Evolutionary conservation across 306 rosid species (phyloP).

Genomic region (Inga oerstediana): DNA sequence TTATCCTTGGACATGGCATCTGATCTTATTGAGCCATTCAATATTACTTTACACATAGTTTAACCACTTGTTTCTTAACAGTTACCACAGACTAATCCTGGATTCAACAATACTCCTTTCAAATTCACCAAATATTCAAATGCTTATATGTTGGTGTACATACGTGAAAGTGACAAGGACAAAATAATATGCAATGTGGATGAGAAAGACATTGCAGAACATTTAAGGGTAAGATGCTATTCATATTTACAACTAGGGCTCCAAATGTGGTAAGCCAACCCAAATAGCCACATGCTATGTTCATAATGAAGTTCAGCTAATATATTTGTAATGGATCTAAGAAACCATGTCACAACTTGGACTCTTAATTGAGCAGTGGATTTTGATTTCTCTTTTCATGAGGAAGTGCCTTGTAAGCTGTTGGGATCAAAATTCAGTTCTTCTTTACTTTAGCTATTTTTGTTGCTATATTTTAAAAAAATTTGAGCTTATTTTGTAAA

Average conservation of each 20-base stretch:
- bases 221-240: conserved; percentile 76
- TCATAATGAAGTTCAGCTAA: conserved; percentile 3
- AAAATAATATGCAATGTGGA: conserved; percentile 96
- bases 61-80: conserved; percentile 45
- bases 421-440: conserved; percentile 9
- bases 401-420: conserved; percentile 12
- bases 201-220: conserved; percentile 98
- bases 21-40: conserved; percentile 29
- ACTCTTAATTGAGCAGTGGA: neutral
- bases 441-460: conserved; percentile 11
- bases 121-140: conserved; percentile 96
- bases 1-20: conserved; percentile 16
- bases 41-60: conserved; percentile 21
- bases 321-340: neutral
- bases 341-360: conserved; percentile 7
- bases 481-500: conserved; percentile 20
- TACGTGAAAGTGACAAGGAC: conserved; percentile 97
- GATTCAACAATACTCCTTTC: conserved; percentile 94
- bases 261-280: conserved; percentile 16
- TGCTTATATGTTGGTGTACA: conserved; percentile 98
- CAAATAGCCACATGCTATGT: conserved; percentile 13
- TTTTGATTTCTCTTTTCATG: conserved; percentile 18
- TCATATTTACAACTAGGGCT: conserved; percentile 4
- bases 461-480: conserved; percentile 29
- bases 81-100: conserved; percentile 98